Conservation (phyloP, 2,329 filamentous ascomycete species). For the Aspergillus sp. region DNA sequence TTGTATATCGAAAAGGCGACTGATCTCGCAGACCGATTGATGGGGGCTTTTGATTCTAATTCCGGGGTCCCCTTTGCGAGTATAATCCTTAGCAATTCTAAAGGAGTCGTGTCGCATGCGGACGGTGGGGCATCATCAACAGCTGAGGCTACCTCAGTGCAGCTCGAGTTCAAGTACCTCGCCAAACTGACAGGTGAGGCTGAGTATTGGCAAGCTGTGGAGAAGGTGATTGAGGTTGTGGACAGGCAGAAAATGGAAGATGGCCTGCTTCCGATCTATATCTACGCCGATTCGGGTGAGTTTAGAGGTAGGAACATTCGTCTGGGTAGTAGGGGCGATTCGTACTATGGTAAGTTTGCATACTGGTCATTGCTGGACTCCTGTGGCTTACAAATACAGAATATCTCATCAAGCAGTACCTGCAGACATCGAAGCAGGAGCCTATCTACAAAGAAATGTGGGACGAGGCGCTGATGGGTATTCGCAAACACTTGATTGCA, state of each 20-base stretch:
- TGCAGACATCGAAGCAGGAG: conserved; percentile 86
- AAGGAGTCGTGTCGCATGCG: conserved; percentile 74
- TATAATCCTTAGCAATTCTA: conserved; percentile 73
- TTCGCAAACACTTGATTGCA: conserved; percentile 87
- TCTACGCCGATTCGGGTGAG: conserved; percentile 70
- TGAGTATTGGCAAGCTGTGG: conserved; percentile 85
- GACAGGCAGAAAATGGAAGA: conserved; percentile 75
- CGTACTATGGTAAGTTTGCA: conserved; percentile 66
- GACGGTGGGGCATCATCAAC: conserved; percentile 88
- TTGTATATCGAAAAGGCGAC: conserved; percentile 94
- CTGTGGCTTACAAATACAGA: conserved; percentile 43
- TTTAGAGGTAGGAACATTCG: conserved; percentile 85
- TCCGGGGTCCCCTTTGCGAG: conserved; percentile 89
- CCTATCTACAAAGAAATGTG: conserved; percentile 87
- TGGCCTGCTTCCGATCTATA: conserved; percentile 86
- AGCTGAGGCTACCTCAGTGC: conserved; percentile 84
- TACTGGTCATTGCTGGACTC: too few species aligned
- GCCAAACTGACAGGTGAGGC: conserved; percentile 90
- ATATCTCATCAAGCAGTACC: conserved; percentile 96
- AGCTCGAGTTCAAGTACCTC: conserved; percentile 96
- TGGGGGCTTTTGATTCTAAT: conserved; percentile 80
- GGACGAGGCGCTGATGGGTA: conserved; percentile 76
- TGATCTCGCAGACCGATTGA: conserved; percentile 80
- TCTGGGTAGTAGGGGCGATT: conserved; percentile 88
- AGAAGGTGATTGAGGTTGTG: conserved; percentile 86